Evolutionary conservation across 2,329 filamentous ascomycete species (phyloP), one percentile per base, ranked within the genome.

Genomic region (Trichoderma citrinoviride): DNA sequence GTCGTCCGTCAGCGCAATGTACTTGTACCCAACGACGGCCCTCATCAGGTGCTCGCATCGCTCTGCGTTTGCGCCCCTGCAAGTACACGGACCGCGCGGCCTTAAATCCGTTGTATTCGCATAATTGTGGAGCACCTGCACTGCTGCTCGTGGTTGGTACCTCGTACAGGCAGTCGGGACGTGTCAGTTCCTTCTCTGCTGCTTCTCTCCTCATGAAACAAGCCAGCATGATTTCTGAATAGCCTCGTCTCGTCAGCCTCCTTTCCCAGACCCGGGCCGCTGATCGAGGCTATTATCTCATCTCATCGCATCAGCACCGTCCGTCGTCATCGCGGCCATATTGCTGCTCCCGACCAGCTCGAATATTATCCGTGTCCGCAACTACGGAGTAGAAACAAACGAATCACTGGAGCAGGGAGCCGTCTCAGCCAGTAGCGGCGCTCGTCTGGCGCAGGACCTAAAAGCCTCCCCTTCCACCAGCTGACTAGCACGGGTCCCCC

Each of bases 401-500:
- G 19, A 46, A 46, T n/a, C 23, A 15, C 56, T n/a, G 44, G 37
- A 41, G 53, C 53, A 55, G 25, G 37, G 33, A 55, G 14, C 37
- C 43, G 21, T 37, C 33, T 25, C 47, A 61, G 58, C 47, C 58
- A 52, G 46, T 61, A 25, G 58, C 40, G 46, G 50, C 49, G 23
- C n/a, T 52, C 29, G 17, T 29, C 49, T 29, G 29, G 49, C 49
- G 49, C 49, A 12, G 3, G 33, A 37, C 33, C 33, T 5, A 37
- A 37, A 37, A 14, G 10, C 3, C 33, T 7, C 27, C 27, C 21
- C 14, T 49, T 27, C 52, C 50, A 25, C 21, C 50, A 27, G 47
- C 49, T 63, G 12, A 7, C 25, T 29, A 21, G 49, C 40, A 57
- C 50, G 41, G 61, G 52, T 64, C 52, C 58, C 17, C 61, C 61